Percentiles rank a stretch among this genome's conserved stretches.
phyloP scores from a whole-genome alignment of 2,329 filamentous ascomycete genomes.

The Pseudocercospora fuligena region DNA sequence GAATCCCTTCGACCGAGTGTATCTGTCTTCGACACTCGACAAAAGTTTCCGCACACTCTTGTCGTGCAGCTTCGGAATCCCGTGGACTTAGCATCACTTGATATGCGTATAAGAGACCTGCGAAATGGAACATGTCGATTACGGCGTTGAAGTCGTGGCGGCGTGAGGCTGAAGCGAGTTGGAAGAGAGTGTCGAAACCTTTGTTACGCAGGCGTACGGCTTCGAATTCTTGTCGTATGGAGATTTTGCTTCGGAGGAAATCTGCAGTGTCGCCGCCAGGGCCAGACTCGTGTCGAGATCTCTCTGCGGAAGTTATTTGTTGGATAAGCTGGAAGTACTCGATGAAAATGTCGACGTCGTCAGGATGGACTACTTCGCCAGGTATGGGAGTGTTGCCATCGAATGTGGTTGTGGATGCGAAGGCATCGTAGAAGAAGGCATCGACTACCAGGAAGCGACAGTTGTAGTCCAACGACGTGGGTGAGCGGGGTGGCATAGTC shows the following conservation, averaged over 20 bases:
- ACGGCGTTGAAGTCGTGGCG: constrained; percentile 12
- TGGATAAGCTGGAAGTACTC: constrained; percentile 15
- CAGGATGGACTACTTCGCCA: constrained; percentile 11
- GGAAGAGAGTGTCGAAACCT: constrained; percentile 8
- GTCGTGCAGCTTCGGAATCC: background rate
- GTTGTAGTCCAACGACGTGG: constrained; percentile 5
- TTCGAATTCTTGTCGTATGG: constrained; percentile 8
- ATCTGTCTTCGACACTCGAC: constrained; percentile 12
- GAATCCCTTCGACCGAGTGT: background rate
- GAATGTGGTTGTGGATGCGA: constrained; percentile 12
- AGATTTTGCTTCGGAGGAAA: constrained; percentile 4
- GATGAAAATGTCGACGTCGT: constrained; percentile 11
- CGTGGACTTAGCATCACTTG: constrained; percentile 12
- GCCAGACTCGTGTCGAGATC: constrained; percentile 4
- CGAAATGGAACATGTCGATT: background rate
- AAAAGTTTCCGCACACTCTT: constrained; percentile 11
- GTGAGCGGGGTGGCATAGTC: constrained; percentile 12
- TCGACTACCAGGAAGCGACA: constrained; percentile 14
- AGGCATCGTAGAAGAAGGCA: constrained; percentile 15
- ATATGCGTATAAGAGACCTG: constrained; percentile 12
- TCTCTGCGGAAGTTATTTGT: constrained; percentile 13
- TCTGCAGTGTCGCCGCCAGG: background rate
- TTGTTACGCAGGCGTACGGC: constrained; percentile 1
- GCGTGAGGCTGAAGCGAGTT: constrained; percentile 10
- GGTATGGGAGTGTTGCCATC: constrained; percentile 13